Conservation (phyloP, 257 asterid species). For the Leptodermis oblonga region DNA sequence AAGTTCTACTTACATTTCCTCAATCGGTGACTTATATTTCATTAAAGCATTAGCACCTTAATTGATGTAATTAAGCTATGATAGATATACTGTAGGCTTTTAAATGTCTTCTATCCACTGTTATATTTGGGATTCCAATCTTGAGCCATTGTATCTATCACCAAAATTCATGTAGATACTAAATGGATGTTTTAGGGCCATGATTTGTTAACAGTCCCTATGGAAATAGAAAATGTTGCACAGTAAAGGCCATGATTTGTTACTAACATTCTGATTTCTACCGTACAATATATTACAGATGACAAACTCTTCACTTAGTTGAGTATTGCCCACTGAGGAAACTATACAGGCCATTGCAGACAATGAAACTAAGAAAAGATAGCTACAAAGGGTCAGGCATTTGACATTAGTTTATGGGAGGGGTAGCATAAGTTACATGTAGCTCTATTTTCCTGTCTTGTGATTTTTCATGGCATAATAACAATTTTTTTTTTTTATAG, state of each 20-base stretch:
- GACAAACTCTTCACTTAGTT: neutral
- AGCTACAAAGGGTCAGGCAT: too few relatives aligned
- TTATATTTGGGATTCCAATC: neutral
- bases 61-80: neutral
- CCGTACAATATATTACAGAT: neutral
- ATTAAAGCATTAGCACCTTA: neutral
- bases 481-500: slow-evolving; percentile 12
- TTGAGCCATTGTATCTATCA: neutral
- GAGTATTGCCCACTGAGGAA: neutral
- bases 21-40: neutral
- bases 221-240: neutral
- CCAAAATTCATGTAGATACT: neutral
- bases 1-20: neutral
- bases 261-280: neutral
- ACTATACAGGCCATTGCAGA: neutral
- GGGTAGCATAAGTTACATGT: neutral
- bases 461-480: slow-evolving; percentile 4
- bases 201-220: neutral
- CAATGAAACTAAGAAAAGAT: neutral
- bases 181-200: neutral
- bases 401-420: too few relatives aligned
- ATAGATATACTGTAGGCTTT: neutral
- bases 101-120: neutral
- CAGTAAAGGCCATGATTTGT: neutral
- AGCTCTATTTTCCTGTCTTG: neutral